These are phyloP conservation scores for Grosmannia huntii DNA, from an alignment of 2,329 filamentous ascomycete genomes.

Conservation along the genomic window DNA sequence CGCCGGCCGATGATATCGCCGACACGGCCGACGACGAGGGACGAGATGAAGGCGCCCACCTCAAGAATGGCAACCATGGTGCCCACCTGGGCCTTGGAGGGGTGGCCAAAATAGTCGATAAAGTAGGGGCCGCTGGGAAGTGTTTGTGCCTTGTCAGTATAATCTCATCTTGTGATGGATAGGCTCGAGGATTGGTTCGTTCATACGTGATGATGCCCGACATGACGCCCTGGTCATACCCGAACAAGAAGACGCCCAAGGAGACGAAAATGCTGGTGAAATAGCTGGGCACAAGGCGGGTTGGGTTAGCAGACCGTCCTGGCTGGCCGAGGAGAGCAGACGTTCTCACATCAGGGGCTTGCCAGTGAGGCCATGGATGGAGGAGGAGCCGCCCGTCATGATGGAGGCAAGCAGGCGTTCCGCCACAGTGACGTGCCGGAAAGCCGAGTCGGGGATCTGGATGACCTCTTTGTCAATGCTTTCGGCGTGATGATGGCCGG, in stretches of 20 bases:
- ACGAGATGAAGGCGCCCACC: conserved; percentile 83
- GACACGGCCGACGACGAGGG: conserved; percentile 71
- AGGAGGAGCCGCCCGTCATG: conserved; percentile 70
- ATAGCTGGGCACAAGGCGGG: conserved; percentile 44
- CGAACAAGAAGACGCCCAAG: conserved; percentile 76
- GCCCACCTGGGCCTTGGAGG: conserved; percentile 73
- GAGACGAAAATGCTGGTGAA: conserved; percentile 90
- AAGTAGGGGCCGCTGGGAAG: conserved; percentile 66
- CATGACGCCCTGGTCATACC: conserved; percentile 86
- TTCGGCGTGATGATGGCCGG: conserved; percentile 22
- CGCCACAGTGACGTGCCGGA: conserved; percentile 48
- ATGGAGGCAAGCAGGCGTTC: conserved; percentile 65
- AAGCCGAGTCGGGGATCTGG: conserved; percentile 57
- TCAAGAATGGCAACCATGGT: conserved; percentile 98
- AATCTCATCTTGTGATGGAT: not conserved
- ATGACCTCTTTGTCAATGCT: conserved; percentile 63
- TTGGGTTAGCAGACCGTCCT: conserved; percentile 8
- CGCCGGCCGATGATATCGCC: conserved; percentile 86
- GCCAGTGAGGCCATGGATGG: conserved; percentile 85
- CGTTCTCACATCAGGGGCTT: conserved; percentile 69
- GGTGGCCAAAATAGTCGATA: conserved; percentile 83
- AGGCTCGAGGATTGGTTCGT: conserved; percentile 1
- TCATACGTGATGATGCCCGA: conserved; percentile 56
- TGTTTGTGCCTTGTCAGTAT: not conserved
- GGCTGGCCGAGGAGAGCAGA: not conserved